Evolutionary conservation across 169 alveolate genomes (phyloP), one percentile per base, ranked within the genome.

Genomic region (Perkinsus marinus): DNA sequence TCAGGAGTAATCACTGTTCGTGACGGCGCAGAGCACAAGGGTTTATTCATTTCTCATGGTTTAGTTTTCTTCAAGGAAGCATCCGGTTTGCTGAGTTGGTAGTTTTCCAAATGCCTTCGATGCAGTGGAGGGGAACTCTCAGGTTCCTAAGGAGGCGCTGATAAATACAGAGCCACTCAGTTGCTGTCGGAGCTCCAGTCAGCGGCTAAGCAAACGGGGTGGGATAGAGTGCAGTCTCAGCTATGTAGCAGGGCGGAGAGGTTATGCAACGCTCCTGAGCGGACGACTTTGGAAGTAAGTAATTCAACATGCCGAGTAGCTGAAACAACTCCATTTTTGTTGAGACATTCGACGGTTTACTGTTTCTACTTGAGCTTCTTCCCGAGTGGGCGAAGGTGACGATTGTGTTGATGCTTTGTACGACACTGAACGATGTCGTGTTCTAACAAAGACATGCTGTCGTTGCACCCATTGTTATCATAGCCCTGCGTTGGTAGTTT

Each of bases 51-150:
- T 89, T 91, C 94, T 34, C 94, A 94, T 43, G 94, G 94, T 34
- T 92, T 92, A 90, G 79, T 91, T 46, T 91, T 92, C 93, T 92
- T 92, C 91, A 90, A 92, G 91, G 96, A 94, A 92, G 94, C 92
- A 9, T 68, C 89, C 46, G 96, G 96, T 0, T 93, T 94, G 36
- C n/a, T n/a, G 96, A 94, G 92, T 2, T 94, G 90, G 95, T 94
- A 22, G 95, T 95, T 2, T n/a, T n/a, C n/a, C n/a, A n/a, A n/a
- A n/a, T n/a, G n/a, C n/a, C n/a, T n/a, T n/a, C n/a, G n/a, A n/a
- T 26, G 26, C 22, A 2, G 5, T 13, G 22, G 22, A 19, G 79
- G 79, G 22, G 7, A n/a, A 0, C 22, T 5, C 37, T 19, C 34
- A 57, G 79, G 79, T 57, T 13, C 79, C 79, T 16, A 57, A 57